A percentile compares a stretch with the other conserved stretches of the same genome.
These are phyloP conservation scores for Daldinia concentrica DNA, from an alignment of 495 filamentous ascomycete species.

Conservation along the genomic window DNA sequence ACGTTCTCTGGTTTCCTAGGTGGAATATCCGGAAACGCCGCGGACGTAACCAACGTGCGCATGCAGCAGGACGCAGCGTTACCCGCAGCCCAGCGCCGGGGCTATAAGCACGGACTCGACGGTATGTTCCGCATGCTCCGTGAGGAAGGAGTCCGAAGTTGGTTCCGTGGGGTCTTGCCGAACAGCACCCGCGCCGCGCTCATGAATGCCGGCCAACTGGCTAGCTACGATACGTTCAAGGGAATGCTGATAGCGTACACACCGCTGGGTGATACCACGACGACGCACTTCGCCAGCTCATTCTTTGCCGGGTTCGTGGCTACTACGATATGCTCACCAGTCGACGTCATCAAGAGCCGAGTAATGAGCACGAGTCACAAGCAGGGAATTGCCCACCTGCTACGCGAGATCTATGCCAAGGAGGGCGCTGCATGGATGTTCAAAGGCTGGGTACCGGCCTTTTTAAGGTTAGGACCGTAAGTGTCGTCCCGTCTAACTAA, in stretches of 20 bases:
- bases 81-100: conserved; percentile 74
- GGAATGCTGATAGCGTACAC: conserved; percentile 71
- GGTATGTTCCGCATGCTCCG: conserved; percentile 84
- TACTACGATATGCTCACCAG: conserved; percentile 92
- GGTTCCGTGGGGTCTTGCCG: conserved; percentile 92
- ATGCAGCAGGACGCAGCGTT: conserved; percentile 96
- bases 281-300: conserved; percentile 86
- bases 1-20: conserved; percentile 86
- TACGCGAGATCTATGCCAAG: conserved; percentile 74
- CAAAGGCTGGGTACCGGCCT: conserved; percentile 96
- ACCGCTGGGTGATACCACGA: conserved; percentile 76
- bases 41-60: conserved; percentile 95
- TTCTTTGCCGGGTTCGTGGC: conserved; percentile 92
- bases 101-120: conserved; percentile 90
- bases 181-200: conserved; percentile 89
- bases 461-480: conserved; percentile 82
- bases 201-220: conserved; percentile 92
- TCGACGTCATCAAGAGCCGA: conserved; percentile 97
- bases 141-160: conserved; percentile 73
- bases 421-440: conserved; percentile 94
- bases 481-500: conserved; percentile 32
- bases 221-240: conserved; percentile 94
- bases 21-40: conserved; percentile 89
- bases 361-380: conserved; percentile 81
- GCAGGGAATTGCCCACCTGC: conserved; percentile 65